Base-by-base conservation (phyloP, 2,329 filamentous ascomycete genomes). In the Berkeleyomyces rouxiae region DNA sequence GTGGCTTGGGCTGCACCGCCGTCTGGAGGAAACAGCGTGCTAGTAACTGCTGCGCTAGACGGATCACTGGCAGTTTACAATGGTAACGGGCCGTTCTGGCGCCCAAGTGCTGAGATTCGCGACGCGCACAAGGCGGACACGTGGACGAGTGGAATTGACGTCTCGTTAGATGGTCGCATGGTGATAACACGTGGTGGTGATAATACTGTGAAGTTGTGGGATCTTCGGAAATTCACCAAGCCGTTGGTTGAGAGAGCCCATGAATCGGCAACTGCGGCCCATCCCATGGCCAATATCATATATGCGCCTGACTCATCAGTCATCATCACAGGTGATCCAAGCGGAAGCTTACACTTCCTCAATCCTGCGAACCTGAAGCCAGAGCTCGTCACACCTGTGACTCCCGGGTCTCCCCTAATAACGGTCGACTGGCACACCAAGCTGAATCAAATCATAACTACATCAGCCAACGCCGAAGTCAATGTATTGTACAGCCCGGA, bases 361-460 rank as follows among this genome's bases (percentile, higher is more conserved):
- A 97, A 96, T 70, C 88, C 93, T 0, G 93, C 90, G 46, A 97
- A 95, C 59, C 78, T 99, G 63, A 85, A 82, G 64, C 80, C 91
- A 1, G 91, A 96, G 71, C 82, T 90, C 39, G 84, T 92, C 63
- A 95, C 92, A 2, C 86, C 89, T 2, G 83, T 99, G n/a, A 96
- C 92, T 0, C 86, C 90, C 0, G 87, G 86, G 11, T 88, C 85
- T 4, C 82, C 92, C 0, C 76, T 99, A 7, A 88, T 97, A 66
- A 84, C 85, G 1, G 89, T 95, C 36, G 78, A 88, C 66, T 99
- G 93, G 93, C 92, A 99, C 70, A 80, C 87, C 23, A 95, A 90
- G 73, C 83, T 99, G 70, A 97, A 99, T 71, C 93, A 99, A 71
- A 96, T 99, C 69, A 74, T 97, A 66, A 95, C 92, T 7, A 92